A percentile compares a stretch with the other conserved stretches of the same genome.
These are phyloP conservation scores for Cladosporium colombiae DNA, from an alignment of 2,329 filamentous ascomycete genomes.

Conservation along the genomic window DNA sequence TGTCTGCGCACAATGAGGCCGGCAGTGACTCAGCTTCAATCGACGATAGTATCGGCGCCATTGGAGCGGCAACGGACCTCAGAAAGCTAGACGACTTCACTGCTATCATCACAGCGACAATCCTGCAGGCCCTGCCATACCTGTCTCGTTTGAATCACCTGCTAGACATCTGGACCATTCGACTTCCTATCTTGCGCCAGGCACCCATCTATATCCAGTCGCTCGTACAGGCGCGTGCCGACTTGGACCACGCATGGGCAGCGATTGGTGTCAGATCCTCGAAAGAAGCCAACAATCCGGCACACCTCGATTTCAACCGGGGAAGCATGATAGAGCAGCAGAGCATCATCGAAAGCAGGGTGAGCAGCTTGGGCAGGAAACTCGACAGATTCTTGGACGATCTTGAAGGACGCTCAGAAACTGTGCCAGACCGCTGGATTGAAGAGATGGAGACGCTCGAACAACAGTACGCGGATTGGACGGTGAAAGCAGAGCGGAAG, in stretches of 20 bases:
- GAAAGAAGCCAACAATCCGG: background rate
- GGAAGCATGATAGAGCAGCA: constrained; percentile 41
- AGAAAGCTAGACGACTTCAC: constrained; percentile 78
- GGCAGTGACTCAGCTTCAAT: constrained; percentile 9
- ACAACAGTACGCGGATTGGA: constrained; percentile 76
- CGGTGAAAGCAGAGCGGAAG: constrained; percentile 71
- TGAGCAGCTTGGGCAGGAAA: constrained; percentile 68
- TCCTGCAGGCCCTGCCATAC: constrained; percentile 83
- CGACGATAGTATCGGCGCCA: constrained; percentile 27
- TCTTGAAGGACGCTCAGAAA: constrained; percentile 80
- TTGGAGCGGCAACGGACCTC: constrained; percentile 27
- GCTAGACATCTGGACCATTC: constrained; percentile 76
- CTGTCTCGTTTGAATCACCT: constrained; percentile 71
- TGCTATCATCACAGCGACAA: constrained; percentile 85
- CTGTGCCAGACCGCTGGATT: constrained; percentile 82
- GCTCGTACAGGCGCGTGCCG: constrained; percentile 64
- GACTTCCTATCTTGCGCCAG: constrained; percentile 72
- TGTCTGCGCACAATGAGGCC: constrained; percentile 69
- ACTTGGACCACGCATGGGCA: constrained; percentile 67
- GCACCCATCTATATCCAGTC: constrained; percentile 68
- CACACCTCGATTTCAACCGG: constrained; percentile 23
- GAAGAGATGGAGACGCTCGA: constrained; percentile 82
- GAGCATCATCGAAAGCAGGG: constrained; percentile 64
- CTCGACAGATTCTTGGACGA: constrained; percentile 85
- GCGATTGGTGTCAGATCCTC: constrained; percentile 36